These are phyloP conservation scores for Atractiella rhizophila DNA, from an alignment of 768 basidiomycete species.

Conservation along the genomic window DNA sequence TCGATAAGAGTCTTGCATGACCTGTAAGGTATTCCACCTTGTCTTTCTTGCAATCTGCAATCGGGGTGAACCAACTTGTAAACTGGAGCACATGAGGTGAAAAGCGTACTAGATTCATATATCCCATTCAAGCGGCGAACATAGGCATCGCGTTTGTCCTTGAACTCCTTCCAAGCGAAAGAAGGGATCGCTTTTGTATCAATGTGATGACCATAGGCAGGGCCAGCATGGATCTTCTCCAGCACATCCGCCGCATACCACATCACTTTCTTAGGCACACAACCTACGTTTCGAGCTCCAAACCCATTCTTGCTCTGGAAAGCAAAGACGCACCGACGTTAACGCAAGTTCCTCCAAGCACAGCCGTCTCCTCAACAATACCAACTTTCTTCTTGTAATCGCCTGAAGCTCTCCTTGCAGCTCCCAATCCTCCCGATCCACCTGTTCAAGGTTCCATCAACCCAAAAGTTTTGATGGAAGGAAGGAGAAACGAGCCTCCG, in stretches of 20 bases:
- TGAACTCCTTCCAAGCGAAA: conserved; percentile 77
- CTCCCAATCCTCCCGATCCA: conserved; percentile 80
- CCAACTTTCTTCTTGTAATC: conserved; percentile 82
- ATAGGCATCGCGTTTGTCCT: conserved; percentile 84
- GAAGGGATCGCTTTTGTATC: conserved; percentile 16
- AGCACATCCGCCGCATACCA: conserved; percentile 84
- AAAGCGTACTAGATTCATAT: too few species aligned
- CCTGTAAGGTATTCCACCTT: conserved; percentile 36
- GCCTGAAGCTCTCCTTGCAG: conserved; percentile 69
- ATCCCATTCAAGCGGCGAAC: conserved; percentile 68
- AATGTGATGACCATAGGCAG: conserved; percentile 30
- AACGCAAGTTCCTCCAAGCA: conserved; percentile 84
- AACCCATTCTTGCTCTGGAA: too few species aligned
- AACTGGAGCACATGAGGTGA: too few species aligned
- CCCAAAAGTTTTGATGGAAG: too few species aligned
- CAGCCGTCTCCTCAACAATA: conserved; percentile 46
- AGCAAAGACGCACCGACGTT: conserved; percentile 55
- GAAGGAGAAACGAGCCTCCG: too few species aligned
- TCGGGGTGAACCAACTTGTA: conserved; percentile 46
- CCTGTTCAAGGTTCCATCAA: too few species aligned
- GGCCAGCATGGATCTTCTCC: conserved; percentile 55
- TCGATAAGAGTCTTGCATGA: too few species aligned
- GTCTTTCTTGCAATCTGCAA: conserved; percentile 44
- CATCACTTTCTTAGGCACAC: conserved; percentile 99
- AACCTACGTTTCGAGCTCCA: conserved; percentile 35